phyloP scores from a whole-genome alignment of 352 stramenopile species.

The Phytophthora aleatoria region DNA sequence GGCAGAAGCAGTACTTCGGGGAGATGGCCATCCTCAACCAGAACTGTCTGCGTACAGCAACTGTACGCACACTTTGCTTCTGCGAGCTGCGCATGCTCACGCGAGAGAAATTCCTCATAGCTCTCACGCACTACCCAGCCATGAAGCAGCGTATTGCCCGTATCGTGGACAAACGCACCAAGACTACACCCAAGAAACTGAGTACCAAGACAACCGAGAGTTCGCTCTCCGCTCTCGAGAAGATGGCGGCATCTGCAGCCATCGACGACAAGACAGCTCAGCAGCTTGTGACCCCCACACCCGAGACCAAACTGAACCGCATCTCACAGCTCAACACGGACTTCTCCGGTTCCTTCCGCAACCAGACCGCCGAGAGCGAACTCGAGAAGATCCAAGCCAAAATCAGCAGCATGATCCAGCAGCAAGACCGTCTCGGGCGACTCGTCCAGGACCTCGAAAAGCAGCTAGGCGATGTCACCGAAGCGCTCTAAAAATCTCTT shows the following conservation, averaged over 20 bases:
- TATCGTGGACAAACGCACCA: constrained; percentile 71
- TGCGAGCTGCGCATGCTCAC: constrained; percentile 84
- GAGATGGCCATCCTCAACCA: constrained; percentile 85
- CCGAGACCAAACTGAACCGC: constrained; percentile 64
- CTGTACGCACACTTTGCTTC: constrained; percentile 79
- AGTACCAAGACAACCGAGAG: constrained; percentile 30
- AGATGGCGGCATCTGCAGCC: constrained; percentile 50
- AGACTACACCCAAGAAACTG: constrained; percentile 37
- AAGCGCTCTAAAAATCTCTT: constrained; percentile 4
- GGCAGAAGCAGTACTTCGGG: constrained; percentile 85
- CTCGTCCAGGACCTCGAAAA: constrained; percentile 54
- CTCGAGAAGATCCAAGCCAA: constrained; percentile 79
- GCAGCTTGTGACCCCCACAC: constrained; percentile 45
- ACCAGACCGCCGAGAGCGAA: constrained; percentile 64
- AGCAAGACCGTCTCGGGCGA: constrained; percentile 52
- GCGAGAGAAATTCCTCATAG: constrained; percentile 78
- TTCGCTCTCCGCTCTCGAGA: constrained; percentile 52
- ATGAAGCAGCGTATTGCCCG: constrained; percentile 83
- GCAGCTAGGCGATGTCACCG: constrained; percentile 23
- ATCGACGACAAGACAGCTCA: constrained; percentile 62
- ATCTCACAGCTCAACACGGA: constrained; percentile 91
- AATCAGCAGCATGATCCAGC: constrained; percentile 59
- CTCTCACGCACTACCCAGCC: constrained; percentile 67
- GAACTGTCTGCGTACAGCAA: constrained; percentile 72
- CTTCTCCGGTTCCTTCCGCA: constrained; percentile 77